These are phyloP conservation scores for Pleodorina starrii DNA, from an alignment of 139 green algal genomes.

Conservation along the genomic window DNA sequence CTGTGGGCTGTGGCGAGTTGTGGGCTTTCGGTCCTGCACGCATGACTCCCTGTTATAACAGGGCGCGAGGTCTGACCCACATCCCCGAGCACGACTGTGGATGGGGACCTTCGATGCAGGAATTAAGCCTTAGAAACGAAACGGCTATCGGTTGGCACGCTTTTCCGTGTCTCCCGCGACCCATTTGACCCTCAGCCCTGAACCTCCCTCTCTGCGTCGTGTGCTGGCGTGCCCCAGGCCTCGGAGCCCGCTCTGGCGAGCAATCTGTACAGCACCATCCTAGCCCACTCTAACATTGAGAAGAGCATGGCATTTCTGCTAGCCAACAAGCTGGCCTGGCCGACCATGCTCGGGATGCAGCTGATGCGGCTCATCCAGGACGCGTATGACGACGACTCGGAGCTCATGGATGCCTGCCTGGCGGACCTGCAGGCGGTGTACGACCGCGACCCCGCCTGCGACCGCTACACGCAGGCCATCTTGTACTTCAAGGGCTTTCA, in stretches of 20 bases:
- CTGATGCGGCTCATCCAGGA: conserved; percentile 74
- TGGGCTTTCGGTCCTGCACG: too few species aligned
- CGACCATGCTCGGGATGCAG: conserved; percentile 91
- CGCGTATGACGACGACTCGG: conserved; percentile 54
- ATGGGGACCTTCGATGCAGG: too few species aligned
- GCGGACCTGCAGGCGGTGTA: conserved; percentile 83
- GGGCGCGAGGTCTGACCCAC: too few species aligned
- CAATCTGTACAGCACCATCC: conserved; percentile 92
- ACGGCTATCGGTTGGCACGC: too few species aligned
- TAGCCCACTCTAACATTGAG: conserved; percentile 88
- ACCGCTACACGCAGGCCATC: conserved; percentile 82
- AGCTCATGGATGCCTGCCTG: conserved; percentile 76
- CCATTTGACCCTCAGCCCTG: too few species aligned
- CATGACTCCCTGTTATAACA: too few species aligned
- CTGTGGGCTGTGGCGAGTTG: too few species aligned
- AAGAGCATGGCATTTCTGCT: conserved; percentile 92
- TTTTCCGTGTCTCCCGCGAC: too few species aligned
- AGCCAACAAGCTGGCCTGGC: conserved; percentile 93
- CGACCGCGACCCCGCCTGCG: conserved; percentile 92
- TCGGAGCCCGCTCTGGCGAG: conserved; percentile 89
- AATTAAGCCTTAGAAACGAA: too few species aligned
- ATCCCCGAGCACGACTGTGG: too few species aligned
- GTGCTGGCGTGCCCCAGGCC: too few species aligned
- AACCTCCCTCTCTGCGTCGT: too few species aligned
- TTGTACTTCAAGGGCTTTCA: conserved; percentile 98